Conservation (phyloP, 176 grass and related monocot species). For the Chrysopogon serrulatus region DNA sequence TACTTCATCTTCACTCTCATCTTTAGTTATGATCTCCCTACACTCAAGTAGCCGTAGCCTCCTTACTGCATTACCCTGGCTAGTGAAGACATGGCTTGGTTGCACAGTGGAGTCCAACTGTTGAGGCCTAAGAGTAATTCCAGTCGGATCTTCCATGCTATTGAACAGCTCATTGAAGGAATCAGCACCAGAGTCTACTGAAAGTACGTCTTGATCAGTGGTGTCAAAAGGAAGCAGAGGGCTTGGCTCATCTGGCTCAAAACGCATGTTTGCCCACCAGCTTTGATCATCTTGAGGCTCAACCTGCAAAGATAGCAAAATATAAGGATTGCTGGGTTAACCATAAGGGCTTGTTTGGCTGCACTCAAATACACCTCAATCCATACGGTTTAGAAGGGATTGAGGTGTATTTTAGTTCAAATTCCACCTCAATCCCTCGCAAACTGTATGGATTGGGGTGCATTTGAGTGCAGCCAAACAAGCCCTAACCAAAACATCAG, state of each 20-base stretch:
- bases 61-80: conserved; percentile 50
- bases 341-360: no score
- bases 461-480: no score
- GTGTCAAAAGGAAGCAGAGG: conserved; percentile 52
- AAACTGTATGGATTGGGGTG: no score
- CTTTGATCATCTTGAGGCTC: conserved; percentile 13
- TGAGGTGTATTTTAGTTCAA: no score
- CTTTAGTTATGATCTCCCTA: neutral
- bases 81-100: neutral
- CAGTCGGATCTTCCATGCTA: conserved; percentile 50
- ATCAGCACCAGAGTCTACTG: conserved; percentile 47
- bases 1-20: conserved; percentile 34
- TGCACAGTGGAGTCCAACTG: conserved; percentile 14
- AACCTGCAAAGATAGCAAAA: conserved; percentile 23
- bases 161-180: conserved; percentile 78
- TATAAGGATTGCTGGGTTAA: neutral
- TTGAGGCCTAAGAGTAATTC: conserved; percentile 25
- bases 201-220: conserved; percentile 60
- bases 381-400: no score
- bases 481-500: neutral
- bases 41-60: conserved; percentile 37
- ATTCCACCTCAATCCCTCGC: no score
- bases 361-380: no score
- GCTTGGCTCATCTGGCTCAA: conserved; percentile 18
- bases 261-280: conserved; percentile 6